Conservation (phyloP, 345 rosid genomes). For the Gossypium sturtianum region DNA sequence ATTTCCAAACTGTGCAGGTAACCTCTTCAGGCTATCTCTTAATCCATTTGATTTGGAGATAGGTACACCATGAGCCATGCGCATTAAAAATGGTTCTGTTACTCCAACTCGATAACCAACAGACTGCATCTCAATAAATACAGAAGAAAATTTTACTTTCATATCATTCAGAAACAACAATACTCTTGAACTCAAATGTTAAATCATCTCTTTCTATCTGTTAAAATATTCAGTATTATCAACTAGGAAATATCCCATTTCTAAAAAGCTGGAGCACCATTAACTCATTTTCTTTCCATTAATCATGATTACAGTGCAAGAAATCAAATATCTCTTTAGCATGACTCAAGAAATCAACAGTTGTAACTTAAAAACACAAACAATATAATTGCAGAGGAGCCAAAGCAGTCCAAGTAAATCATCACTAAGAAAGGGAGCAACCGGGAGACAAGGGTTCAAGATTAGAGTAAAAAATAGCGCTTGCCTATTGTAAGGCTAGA, state of each 20-base stretch:
- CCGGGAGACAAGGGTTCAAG: not conserved
- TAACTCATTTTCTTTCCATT: not conserved
- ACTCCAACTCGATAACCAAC: conserved; percentile 97
- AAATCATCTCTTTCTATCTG: not conserved
- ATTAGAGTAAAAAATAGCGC: not conserved
- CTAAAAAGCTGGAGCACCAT: not conserved
- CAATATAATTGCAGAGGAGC: not conserved
- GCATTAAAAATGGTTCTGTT: conserved; percentile 90
- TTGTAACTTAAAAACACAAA: not conserved
- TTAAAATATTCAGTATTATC: not conserved
- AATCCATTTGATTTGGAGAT: conserved; percentile 39
- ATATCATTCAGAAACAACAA: not conserved
- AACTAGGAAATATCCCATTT: not conserved
- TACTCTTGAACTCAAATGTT: not conserved
- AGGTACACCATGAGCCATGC: conserved; percentile 98
- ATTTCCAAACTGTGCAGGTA: conserved; percentile 37
- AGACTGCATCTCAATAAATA: conserved; percentile 48
- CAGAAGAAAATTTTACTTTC: not conserved
- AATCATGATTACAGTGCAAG: not conserved
- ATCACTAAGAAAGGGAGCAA: not conserved
- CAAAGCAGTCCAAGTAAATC: not conserved
- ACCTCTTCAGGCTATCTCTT: conserved; percentile 33
- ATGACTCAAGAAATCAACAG: not conserved
- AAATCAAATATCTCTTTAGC: not conserved
- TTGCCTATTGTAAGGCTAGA: not conserved